Base-by-base conservation (phyloP, 441 rosid genomes). In the Isatis lusitanica region DNA sequence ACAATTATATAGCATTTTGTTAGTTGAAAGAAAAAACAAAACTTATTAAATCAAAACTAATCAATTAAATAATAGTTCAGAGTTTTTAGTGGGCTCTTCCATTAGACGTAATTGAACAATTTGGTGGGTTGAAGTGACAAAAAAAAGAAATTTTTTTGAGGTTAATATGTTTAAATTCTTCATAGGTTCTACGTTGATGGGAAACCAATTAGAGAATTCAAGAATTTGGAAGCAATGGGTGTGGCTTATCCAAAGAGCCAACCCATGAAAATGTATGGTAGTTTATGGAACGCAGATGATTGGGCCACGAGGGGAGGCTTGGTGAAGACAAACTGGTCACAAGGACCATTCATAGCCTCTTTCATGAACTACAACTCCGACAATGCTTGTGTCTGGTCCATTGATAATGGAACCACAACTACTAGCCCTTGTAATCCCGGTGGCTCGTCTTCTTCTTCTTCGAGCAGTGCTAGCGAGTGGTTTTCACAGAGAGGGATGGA, bases 291-390 rank as follows among this genome's bases (percentile, higher is more conserved):
- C 56, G 96, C 90, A 4, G 90, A 88, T 35, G 79, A 76, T 39
- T 83, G 90, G 88, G 88, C 89, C 36, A 85, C 91, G 0, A 77
- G 86, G 77, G 90, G 93, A 5, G 90, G 93, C 0, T 74, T 84
- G 1, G 78, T 81, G 15, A 87, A 85, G 84, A 87, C 87, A 36
- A 86, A 88, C 67, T 82, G 92, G 89, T 74, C 72, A 33, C 74
- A 64, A 16, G 85, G 86, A 42, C 91, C 91, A 9, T 90, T 86
- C 57, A 66, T 81, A 40, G 91, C 93, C 24, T 75, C 82, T 63
- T 86, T 81, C 79, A 80, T 76, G 71, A 83, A 78, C 62, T 88
- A 80, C 60, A 81, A 71, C 38, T 73, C 85, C 30, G 72, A 76
- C 11, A 46, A 84, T 48, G 84, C 89, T 44, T 88, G 92, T 63